phyloP scores from a whole-genome alignment of 2,329 filamentous ascomycete genomes.

The Dissoconium aciculare region DNA sequence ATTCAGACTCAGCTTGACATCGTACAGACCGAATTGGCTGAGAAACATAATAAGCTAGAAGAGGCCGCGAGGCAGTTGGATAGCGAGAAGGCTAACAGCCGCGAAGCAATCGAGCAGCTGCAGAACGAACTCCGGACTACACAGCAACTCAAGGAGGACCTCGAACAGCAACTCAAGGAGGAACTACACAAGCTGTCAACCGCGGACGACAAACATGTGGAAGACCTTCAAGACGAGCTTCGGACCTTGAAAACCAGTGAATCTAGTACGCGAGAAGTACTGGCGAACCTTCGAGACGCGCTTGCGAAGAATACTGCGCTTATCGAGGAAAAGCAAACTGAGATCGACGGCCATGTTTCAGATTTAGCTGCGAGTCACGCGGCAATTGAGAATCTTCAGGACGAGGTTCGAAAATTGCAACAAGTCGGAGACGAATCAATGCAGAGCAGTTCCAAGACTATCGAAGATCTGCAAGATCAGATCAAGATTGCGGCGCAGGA shows the following conservation, averaged over 20 bases:
- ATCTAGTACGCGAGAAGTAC: conserved; percentile 2
- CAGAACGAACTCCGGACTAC: not conserved
- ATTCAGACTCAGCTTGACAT: too few relatives aligned
- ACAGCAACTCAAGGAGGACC: conserved; percentile 6
- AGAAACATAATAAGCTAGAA: conserved; percentile 1
- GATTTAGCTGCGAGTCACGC: not conserved
- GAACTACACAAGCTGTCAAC: conserved; percentile 6
- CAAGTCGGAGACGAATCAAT: conserved; percentile 9
- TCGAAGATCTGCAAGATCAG: conserved; percentile 8
- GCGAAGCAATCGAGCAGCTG: conserved; percentile 3
- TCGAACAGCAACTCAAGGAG: conserved; percentile 9
- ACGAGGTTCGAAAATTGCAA: conserved; percentile 7
- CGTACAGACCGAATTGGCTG: too few relatives aligned
- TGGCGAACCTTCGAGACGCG: conserved; percentile 8
- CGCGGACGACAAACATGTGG: conserved; percentile 1
- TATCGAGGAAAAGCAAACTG: conserved; percentile 3
- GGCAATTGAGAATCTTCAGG: conserved; percentile 8
- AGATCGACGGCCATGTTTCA: not conserved
- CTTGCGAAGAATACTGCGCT: conserved; percentile 9
- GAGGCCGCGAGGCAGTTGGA: conserved; percentile 6
- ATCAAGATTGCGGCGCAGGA: not conserved
- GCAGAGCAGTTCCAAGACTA: conserved; percentile 2
- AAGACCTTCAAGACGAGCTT: conserved; percentile 1
- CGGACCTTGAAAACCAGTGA: conserved; percentile 2
- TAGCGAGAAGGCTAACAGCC: not conserved